phyloP scores from a whole-genome alignment of 148 eudicot species.

The Tetragonia tetragonoides region DNA sequence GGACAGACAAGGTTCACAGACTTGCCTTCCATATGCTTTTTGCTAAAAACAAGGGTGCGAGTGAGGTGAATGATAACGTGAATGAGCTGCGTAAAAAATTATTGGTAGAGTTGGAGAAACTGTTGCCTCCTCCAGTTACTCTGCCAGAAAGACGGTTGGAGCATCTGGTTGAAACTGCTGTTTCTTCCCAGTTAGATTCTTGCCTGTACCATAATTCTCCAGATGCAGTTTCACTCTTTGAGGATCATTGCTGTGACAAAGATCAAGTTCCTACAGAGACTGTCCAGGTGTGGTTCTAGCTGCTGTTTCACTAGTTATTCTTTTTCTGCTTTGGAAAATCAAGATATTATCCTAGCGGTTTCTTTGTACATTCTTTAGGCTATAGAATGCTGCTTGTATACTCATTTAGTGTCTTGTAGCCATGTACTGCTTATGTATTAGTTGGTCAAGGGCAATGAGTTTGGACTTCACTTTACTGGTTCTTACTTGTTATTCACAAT shows the following conservation, averaged over 20 bases:
- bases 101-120: constrained; percentile 52
- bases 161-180: constrained; percentile 69
- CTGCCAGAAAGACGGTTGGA: constrained; percentile 85
- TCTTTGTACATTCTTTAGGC: constrained; percentile 1
- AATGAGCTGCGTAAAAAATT: constrained; percentile 42
- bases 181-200: constrained; percentile 56
- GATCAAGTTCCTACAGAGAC: constrained; percentile 80
- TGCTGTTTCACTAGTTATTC: constrained; percentile 1
- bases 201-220: constrained; percentile 72
- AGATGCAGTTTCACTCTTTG: constrained; percentile 50
- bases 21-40: constrained; percentile 63
- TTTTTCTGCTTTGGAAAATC: neutral
- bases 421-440: constrained; percentile 3
- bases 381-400: neutral
- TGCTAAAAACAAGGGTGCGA: constrained; percentile 36
- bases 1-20: constrained; percentile 56
- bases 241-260: constrained; percentile 71
- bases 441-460: neutral
- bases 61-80: constrained; percentile 29
- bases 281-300: constrained; percentile 57
- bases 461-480: no score
- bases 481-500: neutral
- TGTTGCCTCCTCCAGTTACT: constrained; percentile 70
- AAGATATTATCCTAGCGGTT: neutral
- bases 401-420: neutral